These are phyloP conservation scores for Didymella arachidicola DNA, from an alignment of 2,329 filamentous ascomycete species.

Conservation along the genomic window DNA sequence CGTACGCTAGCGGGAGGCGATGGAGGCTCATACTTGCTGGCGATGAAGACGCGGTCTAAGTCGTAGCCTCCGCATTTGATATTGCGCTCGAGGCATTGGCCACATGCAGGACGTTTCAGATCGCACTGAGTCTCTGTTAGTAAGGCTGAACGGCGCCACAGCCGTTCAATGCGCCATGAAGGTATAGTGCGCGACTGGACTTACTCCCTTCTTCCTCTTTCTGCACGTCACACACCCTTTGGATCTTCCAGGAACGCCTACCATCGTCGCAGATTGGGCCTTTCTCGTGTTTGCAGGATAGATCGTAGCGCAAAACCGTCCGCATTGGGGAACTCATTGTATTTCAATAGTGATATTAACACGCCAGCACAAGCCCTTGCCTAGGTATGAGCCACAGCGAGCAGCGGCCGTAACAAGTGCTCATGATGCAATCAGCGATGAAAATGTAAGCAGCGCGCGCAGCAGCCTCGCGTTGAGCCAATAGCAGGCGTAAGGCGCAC, in stretches of 20 bases:
- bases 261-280: slow-evolving; percentile 23
- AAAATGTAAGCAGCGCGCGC: not conserved
- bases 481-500: slow-evolving; percentile 4
- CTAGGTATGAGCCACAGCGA: not conserved
- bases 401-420: not conserved
- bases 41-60: slow-evolving; percentile 68
- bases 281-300: not conserved
- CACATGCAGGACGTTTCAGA: slow-evolving; percentile 67
- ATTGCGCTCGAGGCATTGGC: slow-evolving; percentile 66
- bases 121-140: slow-evolving; percentile 60
- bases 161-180: not conserved
- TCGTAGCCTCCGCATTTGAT: slow-evolving; percentile 70
- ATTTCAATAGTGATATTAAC: slow-evolving; percentile 1
- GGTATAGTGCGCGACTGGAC: slow-evolving; percentile 23
- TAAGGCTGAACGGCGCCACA: not conserved
- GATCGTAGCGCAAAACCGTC: slow-evolving; percentile 30
- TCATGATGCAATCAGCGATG: slow-evolving; percentile 9
- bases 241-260: slow-evolving; percentile 42
- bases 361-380: not conserved
- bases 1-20: not conserved
- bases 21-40: slow-evolving; percentile 21
- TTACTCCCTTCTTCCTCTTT: slow-evolving; percentile 64
- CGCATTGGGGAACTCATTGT: slow-evolving; percentile 20
- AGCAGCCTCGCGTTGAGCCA: slow-evolving; percentile 1
- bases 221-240: slow-evolving; percentile 46